Percentiles rank a stretch among this genome's conserved stretches.
Evolutionary conservation across 768 basidiomycete species (phyloP).

Genomic region (Kondoa malvinella): DNA sequence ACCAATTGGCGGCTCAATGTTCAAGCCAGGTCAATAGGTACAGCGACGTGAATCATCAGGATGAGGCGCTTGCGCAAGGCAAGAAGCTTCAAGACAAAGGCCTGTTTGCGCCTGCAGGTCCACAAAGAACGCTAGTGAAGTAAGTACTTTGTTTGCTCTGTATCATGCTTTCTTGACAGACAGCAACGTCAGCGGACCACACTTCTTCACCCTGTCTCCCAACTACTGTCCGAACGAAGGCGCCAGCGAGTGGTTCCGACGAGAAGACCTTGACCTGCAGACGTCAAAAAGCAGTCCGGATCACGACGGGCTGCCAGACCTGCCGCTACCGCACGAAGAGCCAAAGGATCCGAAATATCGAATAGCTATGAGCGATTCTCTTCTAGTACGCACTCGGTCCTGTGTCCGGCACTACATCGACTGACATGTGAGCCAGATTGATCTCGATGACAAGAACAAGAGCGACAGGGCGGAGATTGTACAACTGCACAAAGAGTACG

Average conservation of each 20-base stretch:
- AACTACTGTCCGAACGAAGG: not conserved
- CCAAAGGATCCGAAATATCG: conserved; percentile 19
- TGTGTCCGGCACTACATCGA: too few species aligned
- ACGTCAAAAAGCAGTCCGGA: not conserved
- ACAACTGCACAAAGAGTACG: not conserved
- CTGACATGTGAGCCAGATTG: not conserved
- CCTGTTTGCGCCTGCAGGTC: conserved; percentile 59
- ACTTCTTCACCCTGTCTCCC: conserved; percentile 10
- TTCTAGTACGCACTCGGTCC: not conserved
- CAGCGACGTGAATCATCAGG: not conserved
- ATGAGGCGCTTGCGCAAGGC: conserved; percentile 32
- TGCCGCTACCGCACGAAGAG: conserved; percentile 18
- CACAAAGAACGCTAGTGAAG: conserved; percentile 11
- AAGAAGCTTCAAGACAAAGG: conserved; percentile 59
- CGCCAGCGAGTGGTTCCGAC: not conserved
- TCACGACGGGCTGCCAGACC: not conserved
- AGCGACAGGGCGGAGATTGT: not conserved
- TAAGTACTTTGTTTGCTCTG: not conserved
- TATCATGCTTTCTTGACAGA: not conserved
- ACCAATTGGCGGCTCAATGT: conserved; percentile 58
- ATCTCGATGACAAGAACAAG: not conserved
- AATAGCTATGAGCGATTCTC: conserved; percentile 4
- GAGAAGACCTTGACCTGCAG: not conserved
- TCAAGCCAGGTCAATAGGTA: conserved; percentile 55
- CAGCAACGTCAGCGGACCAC: not conserved